A percentile compares a stretch with the other conserved stretches of the same genome.
phyloP scores from a whole-genome alignment of 331 rosid genomes.

The Rhamnella rubrinervis region DNA sequence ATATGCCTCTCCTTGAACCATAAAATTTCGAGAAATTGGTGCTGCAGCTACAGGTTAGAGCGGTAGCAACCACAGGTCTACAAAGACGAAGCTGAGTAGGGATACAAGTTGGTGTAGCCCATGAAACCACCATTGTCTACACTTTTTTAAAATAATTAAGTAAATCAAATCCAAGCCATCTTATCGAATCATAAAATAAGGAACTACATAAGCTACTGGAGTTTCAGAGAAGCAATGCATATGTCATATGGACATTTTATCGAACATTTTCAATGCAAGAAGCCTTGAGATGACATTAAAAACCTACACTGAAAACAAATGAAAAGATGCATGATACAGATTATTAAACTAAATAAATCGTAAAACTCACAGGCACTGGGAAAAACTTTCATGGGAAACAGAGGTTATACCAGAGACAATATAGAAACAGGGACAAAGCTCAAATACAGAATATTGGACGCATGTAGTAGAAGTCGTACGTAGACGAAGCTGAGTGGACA shows the following conservation, averaged over 20 bases:
- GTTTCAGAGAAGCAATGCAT: background rate
- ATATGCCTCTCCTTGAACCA: conserved; percentile 23
- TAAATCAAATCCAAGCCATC: background rate
- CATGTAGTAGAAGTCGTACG: background rate
- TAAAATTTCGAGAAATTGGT: conserved; percentile 21
- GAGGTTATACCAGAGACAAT: no score
- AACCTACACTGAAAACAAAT: no score
- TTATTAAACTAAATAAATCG: no score
- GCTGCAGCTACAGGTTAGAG: background rate
- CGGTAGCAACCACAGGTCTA: background rate
- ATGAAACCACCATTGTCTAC: conserved; percentile 5
- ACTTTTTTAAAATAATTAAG: background rate
- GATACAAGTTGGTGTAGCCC: background rate
- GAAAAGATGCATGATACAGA: no score
- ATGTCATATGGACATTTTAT: background rate
- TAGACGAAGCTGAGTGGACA: background rate
- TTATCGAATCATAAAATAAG: background rate
- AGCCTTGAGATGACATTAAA: background rate
- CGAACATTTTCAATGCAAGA: background rate
- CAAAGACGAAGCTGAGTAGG: background rate
- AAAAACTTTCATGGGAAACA: no score
- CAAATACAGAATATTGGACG: no score
- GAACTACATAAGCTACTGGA: background rate
- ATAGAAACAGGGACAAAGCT: no score
- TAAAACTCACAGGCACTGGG: no score